These are phyloP conservation scores for Rhizopogon vulgaris DNA, from an alignment of 768 basidiomycete genomes.

Conservation along the genomic window DNA sequence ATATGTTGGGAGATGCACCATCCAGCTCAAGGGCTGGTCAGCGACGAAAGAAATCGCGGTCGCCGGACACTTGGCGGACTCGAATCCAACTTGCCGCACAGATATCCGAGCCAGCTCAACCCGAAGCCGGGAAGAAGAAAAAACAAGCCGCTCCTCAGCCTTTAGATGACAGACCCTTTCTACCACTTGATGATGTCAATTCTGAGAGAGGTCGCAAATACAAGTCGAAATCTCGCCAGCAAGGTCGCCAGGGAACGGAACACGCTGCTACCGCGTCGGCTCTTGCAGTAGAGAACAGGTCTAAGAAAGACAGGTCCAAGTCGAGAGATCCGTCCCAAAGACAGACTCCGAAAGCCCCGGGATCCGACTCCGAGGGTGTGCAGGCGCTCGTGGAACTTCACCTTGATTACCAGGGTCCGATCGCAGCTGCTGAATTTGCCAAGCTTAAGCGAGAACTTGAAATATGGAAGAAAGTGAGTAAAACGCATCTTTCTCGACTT, in stretches of 20 bases:
- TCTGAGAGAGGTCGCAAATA: slow-evolving; percentile 27
- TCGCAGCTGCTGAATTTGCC: slow-evolving; percentile 45
- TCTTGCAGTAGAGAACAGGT: background rate
- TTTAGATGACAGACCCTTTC: slow-evolving; percentile 17
- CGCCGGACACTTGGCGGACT: slow-evolving; percentile 22
- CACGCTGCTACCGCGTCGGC: slow-evolving; percentile 10
- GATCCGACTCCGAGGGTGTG: slow-evolving; percentile 22
- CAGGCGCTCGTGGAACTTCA: slow-evolving; percentile 11
- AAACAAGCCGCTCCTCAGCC: slow-evolving; percentile 12
- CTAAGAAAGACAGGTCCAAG: slow-evolving; percentile 29
- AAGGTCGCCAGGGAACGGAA: slow-evolving; percentile 17
- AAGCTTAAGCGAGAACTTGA: slow-evolving; percentile 55
- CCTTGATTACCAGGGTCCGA: slow-evolving; percentile 24
- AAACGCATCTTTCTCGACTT: background rate
- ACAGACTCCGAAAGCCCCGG: slow-evolving; percentile 14
- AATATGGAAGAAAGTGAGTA: slow-evolving; percentile 38
- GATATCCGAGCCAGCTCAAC: slow-evolving; percentile 17
- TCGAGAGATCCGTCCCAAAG: slow-evolving; percentile 26
- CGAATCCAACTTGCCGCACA: slow-evolving; percentile 13
- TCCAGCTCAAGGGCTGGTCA: slow-evolving; percentile 12
- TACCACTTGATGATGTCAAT: slow-evolving; percentile 21
- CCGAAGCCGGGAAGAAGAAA: slow-evolving; percentile 26
- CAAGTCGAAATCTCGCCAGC: slow-evolving; percentile 21
- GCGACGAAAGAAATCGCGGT: slow-evolving; percentile 29
- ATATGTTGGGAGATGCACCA: background rate